Evolutionary conservation across 169 alveolate genomes (phyloP).

Genomic region (Pseudocohnilembus persalinus): DNA sequence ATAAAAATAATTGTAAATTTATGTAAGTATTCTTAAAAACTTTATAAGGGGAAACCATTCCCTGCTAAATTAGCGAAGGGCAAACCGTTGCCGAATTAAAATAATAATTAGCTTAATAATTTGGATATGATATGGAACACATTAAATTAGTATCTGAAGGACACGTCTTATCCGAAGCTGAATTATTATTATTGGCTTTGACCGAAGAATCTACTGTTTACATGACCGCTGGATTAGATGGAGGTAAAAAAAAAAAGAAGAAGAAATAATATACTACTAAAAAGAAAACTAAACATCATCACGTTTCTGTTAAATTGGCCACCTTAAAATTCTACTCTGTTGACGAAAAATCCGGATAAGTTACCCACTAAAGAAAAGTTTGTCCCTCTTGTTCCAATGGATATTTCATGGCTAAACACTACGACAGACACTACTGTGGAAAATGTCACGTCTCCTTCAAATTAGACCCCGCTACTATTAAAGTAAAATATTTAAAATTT

Average conservation of each 20-base stretch:
- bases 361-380: constrained; percentile 93
- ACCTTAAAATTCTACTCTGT: constrained; percentile 96
- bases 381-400: constrained; percentile 98
- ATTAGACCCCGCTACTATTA: constrained; percentile 39
- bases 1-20: constrained; percentile 10
- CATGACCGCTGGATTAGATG: constrained; percentile 54
- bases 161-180: constrained; percentile 12
- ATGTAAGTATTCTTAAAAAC: constrained; percentile 21
- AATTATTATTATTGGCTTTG: background rate
- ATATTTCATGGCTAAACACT: constrained; percentile 98
- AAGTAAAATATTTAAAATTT: no score
- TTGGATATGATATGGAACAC: constrained; percentile 17
- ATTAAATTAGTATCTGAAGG: constrained; percentile 20
- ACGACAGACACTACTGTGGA: constrained; percentile 98
- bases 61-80: constrained; percentile 10
- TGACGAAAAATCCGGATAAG: constrained; percentile 94
- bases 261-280: constrained; percentile 84
- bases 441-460: constrained; percentile 94
- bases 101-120: constrained; percentile 3
- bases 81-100: constrained; percentile 10
- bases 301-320: constrained; percentile 91
- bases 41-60: constrained; percentile 11
- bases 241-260: constrained; percentile 97
- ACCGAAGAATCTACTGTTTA: constrained; percentile 56
- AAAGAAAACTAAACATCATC: constrained; percentile 66